A percentile compares a stretch with the other conserved stretches of the same genome.
Evolutionary conservation across 148 eudicot genomes (phyloP).

Genomic region (Camellia sinensis): DNA sequence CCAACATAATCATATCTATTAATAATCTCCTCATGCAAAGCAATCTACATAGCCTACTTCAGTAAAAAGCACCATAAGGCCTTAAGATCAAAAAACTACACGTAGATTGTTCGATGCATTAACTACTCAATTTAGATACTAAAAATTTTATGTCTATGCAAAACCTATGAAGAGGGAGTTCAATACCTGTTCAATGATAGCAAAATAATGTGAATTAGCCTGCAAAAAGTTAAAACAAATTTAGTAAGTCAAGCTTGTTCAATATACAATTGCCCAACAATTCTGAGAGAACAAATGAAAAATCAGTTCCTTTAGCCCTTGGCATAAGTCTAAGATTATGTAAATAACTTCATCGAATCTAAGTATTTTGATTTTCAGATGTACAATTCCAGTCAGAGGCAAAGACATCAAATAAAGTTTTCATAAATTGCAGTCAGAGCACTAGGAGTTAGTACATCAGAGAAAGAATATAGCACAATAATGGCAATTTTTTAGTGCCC

Average conservation of each 20-base stretch:
- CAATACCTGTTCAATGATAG: slow-evolving; percentile 90
- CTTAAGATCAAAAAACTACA: neutral
- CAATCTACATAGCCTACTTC: neutral
- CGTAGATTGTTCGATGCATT: neutral
- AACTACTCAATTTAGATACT: neutral
- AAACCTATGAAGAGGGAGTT: slow-evolving; percentile 11
- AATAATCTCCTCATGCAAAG: neutral
- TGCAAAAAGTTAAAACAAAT: slow-evolving; percentile 39
- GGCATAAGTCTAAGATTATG: neutral
- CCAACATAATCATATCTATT: neutral
- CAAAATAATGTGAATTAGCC: slow-evolving; percentile 99
- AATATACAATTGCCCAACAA: neutral
- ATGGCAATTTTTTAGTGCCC: neutral
- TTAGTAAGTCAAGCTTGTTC: slow-evolving; percentile 5
- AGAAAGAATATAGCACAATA: neutral
- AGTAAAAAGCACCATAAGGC: neutral
- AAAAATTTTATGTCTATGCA: neutral
- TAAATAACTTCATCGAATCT: neutral
- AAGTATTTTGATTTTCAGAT: neutral
- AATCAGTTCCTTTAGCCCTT: neutral
- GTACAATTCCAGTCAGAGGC: neutral
- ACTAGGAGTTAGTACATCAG: neutral
- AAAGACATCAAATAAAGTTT: neutral
- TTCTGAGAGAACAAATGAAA: slow-evolving; percentile 1
- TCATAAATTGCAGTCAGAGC: neutral